Evolutionary conservation across 1,284 basidiomycete genomes (phyloP), one percentile per base, ranked within the genome.

Genomic region (Hypsizygus ulmarius): DNA sequence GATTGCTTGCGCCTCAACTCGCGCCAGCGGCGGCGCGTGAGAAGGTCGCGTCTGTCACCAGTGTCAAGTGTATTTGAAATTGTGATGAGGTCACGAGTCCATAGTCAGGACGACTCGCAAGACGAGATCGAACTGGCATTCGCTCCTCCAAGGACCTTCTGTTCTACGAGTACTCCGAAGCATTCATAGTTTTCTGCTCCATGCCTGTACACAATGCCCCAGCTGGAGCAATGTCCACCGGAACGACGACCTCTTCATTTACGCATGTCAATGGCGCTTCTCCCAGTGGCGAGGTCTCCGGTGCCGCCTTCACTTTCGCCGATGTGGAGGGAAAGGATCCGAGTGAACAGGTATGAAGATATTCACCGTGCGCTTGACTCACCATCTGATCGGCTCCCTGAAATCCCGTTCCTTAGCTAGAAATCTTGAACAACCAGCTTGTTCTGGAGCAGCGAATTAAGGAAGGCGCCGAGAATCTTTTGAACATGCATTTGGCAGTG

Each of bases 381-480:
- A 12, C 15, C 27, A 11, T n/a, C 28, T 15, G 18, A 38, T 25
- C 18, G 42, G 44, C 18, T 38, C 18, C 3, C 39, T 51, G 2
- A 39, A 27, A 39, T 29, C 34, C 16, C 10, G 19, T 51, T 27
- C 36, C 37, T n/a, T 47, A 93, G 87, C 66, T 90, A 40, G 79
- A 81, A 38, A 69, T 74, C n/a, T 73, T 93, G 29, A 78, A 78
- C 39, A 76, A 74, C 51, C 79, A 82, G 63, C 75, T 92, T 33
- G 78, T 81, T 53, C 73, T 84, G 50, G 84, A 90, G 65, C 81
- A 79, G 52, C 79, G 85, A 49, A 90, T 93, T 59, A 88, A 82
- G 62, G 89, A 92, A 65, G 91, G 92, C 12, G 91, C 91, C 1
- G 89, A 91, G 68, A 90, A 87, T 52, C 73, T 94, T 45, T 70